A percentile compares a stretch with the other conserved stretches of the same genome.
These are phyloP conservation scores for Medicago arabica DNA, from an alignment of 306 rosid genomes.

Conservation along the genomic window DNA sequence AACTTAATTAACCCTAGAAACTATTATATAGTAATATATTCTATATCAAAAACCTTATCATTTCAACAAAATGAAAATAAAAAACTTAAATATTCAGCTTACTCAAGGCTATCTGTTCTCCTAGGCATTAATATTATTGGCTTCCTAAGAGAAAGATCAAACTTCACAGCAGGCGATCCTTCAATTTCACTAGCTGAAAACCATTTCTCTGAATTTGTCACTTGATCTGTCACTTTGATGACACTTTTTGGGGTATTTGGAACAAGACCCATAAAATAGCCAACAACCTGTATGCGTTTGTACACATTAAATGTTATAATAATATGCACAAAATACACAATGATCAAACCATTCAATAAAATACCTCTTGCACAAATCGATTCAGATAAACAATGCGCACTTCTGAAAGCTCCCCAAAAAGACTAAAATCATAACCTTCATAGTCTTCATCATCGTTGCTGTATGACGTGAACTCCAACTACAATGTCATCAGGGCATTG, in stretches of 20 bases:
- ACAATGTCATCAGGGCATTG: constrained; percentile 47
- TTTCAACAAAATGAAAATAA: constrained; percentile 16
- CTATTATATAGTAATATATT: not conserved
- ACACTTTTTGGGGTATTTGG: constrained; percentile 75
- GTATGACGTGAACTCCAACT: constrained; percentile 88
- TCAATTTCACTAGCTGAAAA: constrained; percentile 88
- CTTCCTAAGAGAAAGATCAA: constrained; percentile 87
- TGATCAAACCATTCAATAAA: constrained; percentile 24
- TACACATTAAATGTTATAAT: constrained; percentile 23
- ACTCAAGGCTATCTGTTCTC: constrained; percentile 91
- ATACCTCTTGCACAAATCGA: constrained; percentile 96
- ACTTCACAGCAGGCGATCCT: constrained; percentile 96
- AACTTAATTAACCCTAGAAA: no score
- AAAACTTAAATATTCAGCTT: constrained; percentile 47
- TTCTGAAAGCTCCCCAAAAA: constrained; percentile 93
- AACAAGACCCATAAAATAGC: constrained; percentile 94
- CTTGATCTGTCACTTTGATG: constrained; percentile 84
- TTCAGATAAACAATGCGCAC: constrained; percentile 91
- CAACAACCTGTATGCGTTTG: constrained; percentile 67
- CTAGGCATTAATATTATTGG: constrained; percentile 96
- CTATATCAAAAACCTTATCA: not conserved
- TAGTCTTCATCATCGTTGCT: constrained; percentile 81
- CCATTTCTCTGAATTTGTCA: constrained; percentile 93
- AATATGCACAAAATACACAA: not conserved
- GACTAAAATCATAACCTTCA: constrained; percentile 88